Evolutionary conservation across 208 protist species (phyloP).

Genomic region (Leishmania major): DNA sequence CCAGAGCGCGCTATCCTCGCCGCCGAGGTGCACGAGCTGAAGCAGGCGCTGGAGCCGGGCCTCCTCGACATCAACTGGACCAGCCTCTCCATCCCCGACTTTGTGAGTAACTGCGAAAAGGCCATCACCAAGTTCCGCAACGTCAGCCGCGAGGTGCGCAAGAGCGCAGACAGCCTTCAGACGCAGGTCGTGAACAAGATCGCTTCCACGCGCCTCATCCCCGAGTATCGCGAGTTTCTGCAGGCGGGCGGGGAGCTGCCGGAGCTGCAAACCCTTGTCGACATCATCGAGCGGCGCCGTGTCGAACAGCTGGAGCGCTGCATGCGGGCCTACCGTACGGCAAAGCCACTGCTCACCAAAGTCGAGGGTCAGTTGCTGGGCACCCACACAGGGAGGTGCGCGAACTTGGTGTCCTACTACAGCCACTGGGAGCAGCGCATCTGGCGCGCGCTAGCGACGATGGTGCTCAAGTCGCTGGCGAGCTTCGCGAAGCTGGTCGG

Average conservation of each 20-base stretch:
- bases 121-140: slow-evolving; percentile 97
- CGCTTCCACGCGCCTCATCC: slow-evolving; percentile 81
- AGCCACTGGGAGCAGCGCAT: slow-evolving; percentile 96
- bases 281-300: slow-evolving; percentile 90
- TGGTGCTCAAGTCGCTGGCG: slow-evolving; percentile 90
- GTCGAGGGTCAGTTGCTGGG: slow-evolving; percentile 95
- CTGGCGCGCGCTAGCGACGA: slow-evolving; percentile 92
- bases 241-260: slow-evolving; percentile 87
- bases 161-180: slow-evolving; percentile 94
- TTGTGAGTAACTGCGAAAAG: slow-evolving; percentile 91
- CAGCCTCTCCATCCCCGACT: slow-evolving; percentile 97
- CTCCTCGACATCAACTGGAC: slow-evolving; percentile 98
- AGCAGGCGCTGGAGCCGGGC: slow-evolving; percentile 91
- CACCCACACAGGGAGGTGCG: slow-evolving; percentile 92
- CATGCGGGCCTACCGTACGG: slow-evolving; percentile 93
- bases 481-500: slow-evolving; percentile 90
- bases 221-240: slow-evolving; percentile 76
- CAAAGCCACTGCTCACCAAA: slow-evolving; percentile 95
- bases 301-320: slow-evolving; percentile 82
- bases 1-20: slow-evolving; percentile 93
- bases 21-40: slow-evolving; percentile 90
- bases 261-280: slow-evolving; percentile 92
- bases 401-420: slow-evolving; percentile 95
- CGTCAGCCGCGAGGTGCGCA: slow-evolving; percentile 95
- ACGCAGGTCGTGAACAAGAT: slow-evolving; percentile 93